Percentiles rank a stretch among this genome's conserved stretches.
Conservation (phyloP, 208 protist species). For the Crithidia expoeki region DNA sequence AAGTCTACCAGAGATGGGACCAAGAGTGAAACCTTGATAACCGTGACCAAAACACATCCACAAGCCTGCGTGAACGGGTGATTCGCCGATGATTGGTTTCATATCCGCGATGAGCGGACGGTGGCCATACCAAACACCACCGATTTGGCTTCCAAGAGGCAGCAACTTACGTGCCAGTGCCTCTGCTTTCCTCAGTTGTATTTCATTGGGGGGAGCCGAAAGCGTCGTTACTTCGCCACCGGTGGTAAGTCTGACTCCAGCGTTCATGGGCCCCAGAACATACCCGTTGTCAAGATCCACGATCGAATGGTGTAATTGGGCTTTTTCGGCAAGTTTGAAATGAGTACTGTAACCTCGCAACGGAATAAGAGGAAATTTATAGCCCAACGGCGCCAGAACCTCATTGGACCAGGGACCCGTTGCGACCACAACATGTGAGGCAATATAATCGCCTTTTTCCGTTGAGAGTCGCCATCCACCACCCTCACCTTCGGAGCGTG, state of each 20-base stretch:
- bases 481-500: not conserved
- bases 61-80: slow-evolving; percentile 17
- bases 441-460: not conserved
- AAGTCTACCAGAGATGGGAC: slow-evolving; percentile 25
- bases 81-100: slow-evolving; percentile 42
- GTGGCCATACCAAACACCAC: slow-evolving; percentile 31
- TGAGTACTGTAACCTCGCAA: slow-evolving; percentile 33
- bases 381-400: slow-evolving; percentile 17
- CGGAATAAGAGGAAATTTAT: slow-evolving; percentile 28
- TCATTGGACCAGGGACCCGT: slow-evolving; percentile 21
- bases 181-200: slow-evolving; percentile 24
- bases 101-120: slow-evolving; percentile 36
- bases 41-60: slow-evolving; percentile 37
- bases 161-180: slow-evolving; percentile 18
- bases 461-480: slow-evolving; percentile 16
- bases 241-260: slow-evolving; percentile 14
- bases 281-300: slow-evolving; percentile 20
- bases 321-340: slow-evolving; percentile 24
- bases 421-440: slow-evolving; percentile 18
- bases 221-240: slow-evolving; percentile 17
- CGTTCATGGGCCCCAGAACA: slow-evolving; percentile 14
- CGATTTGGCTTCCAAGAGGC: slow-evolving; percentile 25
- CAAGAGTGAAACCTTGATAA: slow-evolving; percentile 28
- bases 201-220: slow-evolving; percentile 12
- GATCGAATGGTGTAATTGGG: slow-evolving; percentile 11